Percentiles rank a stretch among this genome's conserved stretches.
phyloP scores from a whole-genome alignment of 1,284 basidiomycete genomes.

The Heterobasidion irregulare region DNA sequence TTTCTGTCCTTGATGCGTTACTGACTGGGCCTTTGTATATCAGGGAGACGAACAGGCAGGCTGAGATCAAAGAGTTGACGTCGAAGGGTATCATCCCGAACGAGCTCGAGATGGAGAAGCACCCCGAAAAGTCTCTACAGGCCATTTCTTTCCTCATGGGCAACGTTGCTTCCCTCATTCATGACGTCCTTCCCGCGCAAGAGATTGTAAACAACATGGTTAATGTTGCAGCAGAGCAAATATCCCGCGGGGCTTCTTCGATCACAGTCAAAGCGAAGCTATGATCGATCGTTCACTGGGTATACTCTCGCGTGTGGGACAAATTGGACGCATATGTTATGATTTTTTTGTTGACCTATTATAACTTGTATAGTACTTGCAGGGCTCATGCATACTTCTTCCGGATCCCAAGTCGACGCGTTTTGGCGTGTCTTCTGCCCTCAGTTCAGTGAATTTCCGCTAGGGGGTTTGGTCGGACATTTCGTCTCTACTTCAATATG shows the following conservation, averaged over 20 bases:
- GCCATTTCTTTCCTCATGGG: conserved; percentile 71
- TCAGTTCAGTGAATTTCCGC: no score
- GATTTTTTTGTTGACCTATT: no score
- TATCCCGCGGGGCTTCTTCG: conserved; percentile 28
- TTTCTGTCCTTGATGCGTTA: neutral
- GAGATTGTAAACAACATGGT: conserved; percentile 80
- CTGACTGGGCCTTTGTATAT: neutral
- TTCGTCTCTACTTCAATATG: no score
- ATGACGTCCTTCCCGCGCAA: conserved; percentile 72
- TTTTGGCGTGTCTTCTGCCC: no score
- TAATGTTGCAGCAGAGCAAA: conserved; percentile 47
- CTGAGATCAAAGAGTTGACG: conserved; percentile 71
- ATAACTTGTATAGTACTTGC: no score
- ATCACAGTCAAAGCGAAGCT: conserved; percentile 34
- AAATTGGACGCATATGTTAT: no score
- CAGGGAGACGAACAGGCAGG: conserved; percentile 60
- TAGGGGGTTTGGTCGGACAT: no score
- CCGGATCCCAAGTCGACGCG: no score
- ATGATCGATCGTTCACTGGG: conserved; percentile 14
- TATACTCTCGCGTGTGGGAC: no score
- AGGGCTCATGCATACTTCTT: no score
- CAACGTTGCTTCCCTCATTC: conserved; percentile 65
- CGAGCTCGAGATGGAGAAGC: conserved; percentile 60
- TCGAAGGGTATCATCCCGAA: conserved; percentile 72
- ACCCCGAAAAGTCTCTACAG: conserved; percentile 64